Evolutionary conservation across 768 basidiomycete species (phyloP), one percentile per base, ranked within the genome.

Genomic region (Leucocoprinus leucothites): DNA sequence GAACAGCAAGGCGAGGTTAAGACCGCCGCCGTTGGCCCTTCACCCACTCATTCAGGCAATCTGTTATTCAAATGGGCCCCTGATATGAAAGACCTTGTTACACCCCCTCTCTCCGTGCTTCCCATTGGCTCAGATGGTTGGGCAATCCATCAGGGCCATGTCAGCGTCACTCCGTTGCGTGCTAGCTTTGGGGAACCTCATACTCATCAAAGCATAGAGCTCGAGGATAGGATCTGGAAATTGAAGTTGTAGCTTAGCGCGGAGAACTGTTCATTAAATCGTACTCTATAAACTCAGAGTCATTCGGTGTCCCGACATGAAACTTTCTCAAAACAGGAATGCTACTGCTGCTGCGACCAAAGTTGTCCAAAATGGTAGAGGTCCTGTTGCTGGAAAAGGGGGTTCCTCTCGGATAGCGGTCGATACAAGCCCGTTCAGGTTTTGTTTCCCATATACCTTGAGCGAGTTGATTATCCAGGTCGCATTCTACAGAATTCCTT

Each of bases 101-200:
- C 74, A 42, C 91, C 91, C 1, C 67, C 76, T 13, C 58, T 75
- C 44, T 77, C 81, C 2, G 66, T 66, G 16, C 70, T 94, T n/a
- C 89, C 91, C 1, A 72, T 80, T 18, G 93, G 91, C 2, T 84
- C 89, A 9, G 94, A 97, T 67, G 84, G 81, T 0, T 92, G 89
- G 89, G 91, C 89, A 14, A 72, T 94, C 28, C 72, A 76, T 55
- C 76, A 83, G 56, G 89, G 86, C 3, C 82, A 74, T 60, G 86
- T 82, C 31, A 89, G 87, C 60, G 84, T 94, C 2, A 92, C 91
- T 21, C 90, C 92, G 3, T 69, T 94, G 51, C 77, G 82, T 52
- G 85, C 92, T 14, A 75, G 79, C 55, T 93, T 91, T 63, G 89
- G 81, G 8, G 89, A 92, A 65, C 82, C 85, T 59, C 61, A 65